These are phyloP conservation scores for Penicillium paneum DNA, from an alignment of 2,329 filamentous ascomycete genomes.

Conservation along the genomic window DNA sequence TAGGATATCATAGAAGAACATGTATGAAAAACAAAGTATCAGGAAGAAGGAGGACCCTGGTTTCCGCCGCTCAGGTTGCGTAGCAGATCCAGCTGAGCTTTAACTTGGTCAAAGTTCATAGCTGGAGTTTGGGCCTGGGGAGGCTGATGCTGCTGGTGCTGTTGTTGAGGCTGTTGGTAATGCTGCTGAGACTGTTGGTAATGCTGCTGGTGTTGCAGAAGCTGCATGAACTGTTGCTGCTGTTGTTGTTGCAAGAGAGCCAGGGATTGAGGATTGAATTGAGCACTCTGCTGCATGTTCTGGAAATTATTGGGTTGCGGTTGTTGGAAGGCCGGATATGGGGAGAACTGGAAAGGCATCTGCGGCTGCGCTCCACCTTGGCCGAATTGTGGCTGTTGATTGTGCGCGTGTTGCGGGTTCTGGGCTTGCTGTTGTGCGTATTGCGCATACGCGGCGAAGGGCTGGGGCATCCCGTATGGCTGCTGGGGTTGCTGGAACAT, in stretches of 20 bases:
- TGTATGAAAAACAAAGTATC: conserved; percentile 12
- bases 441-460: conserved; percentile 27
- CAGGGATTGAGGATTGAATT: conserved; percentile 59
- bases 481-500: conserved; percentile 27
- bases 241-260: conserved; percentile 46
- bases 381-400: conserved; percentile 32
- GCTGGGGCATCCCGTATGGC: conserved; percentile 27
- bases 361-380: conserved; percentile 28
- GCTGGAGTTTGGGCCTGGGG: conserved; percentile 25
- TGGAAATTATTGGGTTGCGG: conserved; percentile 45
- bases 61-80: conserved; percentile 36
- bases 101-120: conserved; percentile 42
- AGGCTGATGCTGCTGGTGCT: conserved; percentile 21
- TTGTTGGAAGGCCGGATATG: conserved; percentile 29
- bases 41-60: conserved; percentile 31
- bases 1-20: conserved; percentile 11
- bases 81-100: conserved; percentile 42
- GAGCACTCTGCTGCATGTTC: conserved; percentile 42
- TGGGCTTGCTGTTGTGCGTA: conserved; percentile 28
- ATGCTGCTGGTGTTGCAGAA: conserved; percentile 13
- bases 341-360: conserved; percentile 39
- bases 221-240: conserved; percentile 34
- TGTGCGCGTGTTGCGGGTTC: conserved; percentile 27
- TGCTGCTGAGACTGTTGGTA: conserved; percentile 30
- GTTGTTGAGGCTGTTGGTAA: conserved; percentile 14